phyloP scores from a whole-genome alignment of 108 stramenopile genomes.

The Stephanodiscus triporus region DNA sequence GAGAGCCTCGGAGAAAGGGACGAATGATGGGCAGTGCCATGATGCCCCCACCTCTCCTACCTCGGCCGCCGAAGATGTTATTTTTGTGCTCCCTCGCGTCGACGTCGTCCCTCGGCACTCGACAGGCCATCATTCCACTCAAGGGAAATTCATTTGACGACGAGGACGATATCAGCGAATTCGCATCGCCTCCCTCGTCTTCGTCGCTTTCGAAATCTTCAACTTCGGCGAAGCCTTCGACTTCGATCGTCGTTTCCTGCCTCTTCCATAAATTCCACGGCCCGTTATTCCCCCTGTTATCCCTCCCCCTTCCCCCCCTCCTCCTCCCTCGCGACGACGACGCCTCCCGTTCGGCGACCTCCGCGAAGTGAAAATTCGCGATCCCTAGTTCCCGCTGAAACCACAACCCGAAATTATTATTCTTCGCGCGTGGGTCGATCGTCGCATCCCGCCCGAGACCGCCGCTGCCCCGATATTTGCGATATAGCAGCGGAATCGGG shows the following conservation, averaged over 20 bases:
- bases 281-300: neutral
- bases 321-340: too few species aligned
- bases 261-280: neutral
- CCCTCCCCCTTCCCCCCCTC: neutral
- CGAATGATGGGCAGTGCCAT: constrained; percentile 25
- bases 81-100: neutral
- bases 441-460: neutral
- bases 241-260: too few species aligned
- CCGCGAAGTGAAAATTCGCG: neutral
- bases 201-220: neutral
- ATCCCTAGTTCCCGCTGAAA: constrained; percentile 7
- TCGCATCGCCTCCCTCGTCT: neutral
- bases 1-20: constrained; percentile 33
- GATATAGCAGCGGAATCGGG: constrained; percentile 16
- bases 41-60: neutral
- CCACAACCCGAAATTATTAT: constrained; percentile 6
- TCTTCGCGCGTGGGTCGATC: neutral
- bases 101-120: neutral
- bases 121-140: neutral
- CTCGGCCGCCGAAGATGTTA: neutral
- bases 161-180: neutral
- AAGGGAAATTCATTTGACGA: neutral
- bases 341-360: neutral
- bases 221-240: neutral
- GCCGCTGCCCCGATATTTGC: constrained; percentile 12